Base-by-base conservation (phyloP, 2,329 filamentous ascomycete species). In the Pyrenophora graminea region DNA sequence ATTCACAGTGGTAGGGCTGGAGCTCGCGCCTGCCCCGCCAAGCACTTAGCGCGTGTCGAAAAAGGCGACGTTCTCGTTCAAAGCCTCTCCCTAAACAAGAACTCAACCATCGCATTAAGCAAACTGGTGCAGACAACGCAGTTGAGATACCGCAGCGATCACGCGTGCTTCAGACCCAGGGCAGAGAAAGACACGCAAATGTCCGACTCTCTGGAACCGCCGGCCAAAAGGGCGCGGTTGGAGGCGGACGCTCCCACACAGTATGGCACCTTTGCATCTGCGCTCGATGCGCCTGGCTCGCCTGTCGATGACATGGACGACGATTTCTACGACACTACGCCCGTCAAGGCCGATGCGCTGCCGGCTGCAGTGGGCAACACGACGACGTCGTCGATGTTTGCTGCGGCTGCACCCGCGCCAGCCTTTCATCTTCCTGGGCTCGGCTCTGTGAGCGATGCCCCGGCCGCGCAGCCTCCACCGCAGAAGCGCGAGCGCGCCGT, bases 171-270 rank as follows among this genome's bases (percentile, higher is more conserved):
- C 63, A 58, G 39, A 39, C 48, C 51, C 45, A 55, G 57, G 63
- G 61, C 51, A 59, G 61, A 67, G 62, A 51, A 52, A 46, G 50
- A 62, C 52, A 58, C 53, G 54, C 40, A 51, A 53, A 71, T 72
- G 66, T 64, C 69, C 59, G 67, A 72, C 64, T 63, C 64, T 58
- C 55, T 62, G 57, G 68, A 69, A 66, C 70, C 69, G 58, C 74
- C 75, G 36, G 68, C 72, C 49, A 77, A 77, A 68, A 71, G 72
- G 63, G 70, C 70, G 53, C 67, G 71, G 59, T 64, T 75, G 47
- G 63, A 69, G 48, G 57, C 63, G 56, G 75, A 77, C 56, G 70
- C 63, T 48, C 64, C 69, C 44, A 59, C 69, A 38, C 43, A 45
- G 54, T 61, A 68, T 56, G 66, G 68, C 54, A 68, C 73, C 56